Conservation (phyloP, 441 rosid genomes). For the Monsonia emarginata region DNA sequence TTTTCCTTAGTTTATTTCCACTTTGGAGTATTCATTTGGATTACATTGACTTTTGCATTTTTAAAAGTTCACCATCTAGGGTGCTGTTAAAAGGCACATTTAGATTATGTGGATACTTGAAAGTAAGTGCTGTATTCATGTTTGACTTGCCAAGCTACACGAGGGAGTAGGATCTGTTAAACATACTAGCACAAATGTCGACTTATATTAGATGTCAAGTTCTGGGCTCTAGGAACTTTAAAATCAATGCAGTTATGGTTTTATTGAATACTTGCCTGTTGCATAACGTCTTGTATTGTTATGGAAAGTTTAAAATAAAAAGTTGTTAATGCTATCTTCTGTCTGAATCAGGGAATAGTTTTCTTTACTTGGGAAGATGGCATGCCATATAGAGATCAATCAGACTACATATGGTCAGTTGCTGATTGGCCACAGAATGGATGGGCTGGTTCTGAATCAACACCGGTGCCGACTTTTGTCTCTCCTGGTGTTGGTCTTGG, state of each 20-base stretch:
- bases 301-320: not conserved
- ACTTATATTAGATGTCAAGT: slow-evolving; percentile 13
- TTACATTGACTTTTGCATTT: not conserved
- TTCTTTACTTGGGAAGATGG: slow-evolving; percentile 61
- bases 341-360: slow-evolving; percentile 56
- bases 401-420: slow-evolving; percentile 59
- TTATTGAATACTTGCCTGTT: not conserved
- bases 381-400: slow-evolving; percentile 29
- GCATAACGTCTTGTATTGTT: not conserved
- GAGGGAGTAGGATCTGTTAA: not conserved
- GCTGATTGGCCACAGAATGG: slow-evolving; percentile 89
- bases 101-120: not conserved
- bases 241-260: not conserved
- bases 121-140: not conserved
- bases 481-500: slow-evolving; percentile 75
- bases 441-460: slow-evolving; percentile 79
- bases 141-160: not conserved
- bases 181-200: not conserved
- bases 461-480: slow-evolving; percentile 63
- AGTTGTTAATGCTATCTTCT: not conserved
- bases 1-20: not conserved
- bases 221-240: slow-evolving; percentile 5
- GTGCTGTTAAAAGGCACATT: not conserved
- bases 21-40: not conserved
- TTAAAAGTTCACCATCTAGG: not conserved